Evolutionary conservation across 176 grass and related monocot species (phyloP), one percentile per base, ranked within the genome.

Genomic region (Areca catechu): DNA sequence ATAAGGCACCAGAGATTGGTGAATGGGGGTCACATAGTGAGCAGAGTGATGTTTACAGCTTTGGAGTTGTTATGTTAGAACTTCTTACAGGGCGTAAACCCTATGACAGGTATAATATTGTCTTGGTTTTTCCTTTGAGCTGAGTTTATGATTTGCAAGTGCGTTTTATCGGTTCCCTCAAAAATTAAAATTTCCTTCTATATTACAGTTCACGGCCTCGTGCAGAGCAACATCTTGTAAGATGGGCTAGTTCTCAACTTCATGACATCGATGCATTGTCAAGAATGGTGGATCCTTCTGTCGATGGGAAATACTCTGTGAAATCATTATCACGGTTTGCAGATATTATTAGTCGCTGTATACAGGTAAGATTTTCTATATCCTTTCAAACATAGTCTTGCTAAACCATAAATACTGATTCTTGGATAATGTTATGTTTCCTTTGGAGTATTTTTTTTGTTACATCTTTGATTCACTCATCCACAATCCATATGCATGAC

Each of bases 41-140:
- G 43, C 58, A 75, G 71, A 88, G 86, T 50, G 93, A 97, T 66
- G 77, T 88, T 60, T 91, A 97, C 49, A 91, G 86, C 77, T 97
- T 97, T 47, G 93, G 86, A 50, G 78, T 91, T 58, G 80, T 97
- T 23, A 78, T 97, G 93, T 58, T 97, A 71, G 83, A 97, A 66
- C 83, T 97, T 68, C 78, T 97, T 43, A 91, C 87, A 9, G 81
- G 87, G 19, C 83, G 80, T 21, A 86, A 82, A 74, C 81, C 93
- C 55, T 78, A 91, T 72, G 93, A 88, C 65, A 88, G 75, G 93
- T 97, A 48, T 62, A 67, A 65, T 47, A 69, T 56, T 50, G 60
- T 57, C 49, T 18, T 22, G 4, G 1, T 12, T 14, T 43, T 43
- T 43, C 9, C 9, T 43, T 43, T 43, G 10, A 12, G 34, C 34